Base-by-base conservation (phyloP, 805 yeast genomes). In the Yarrowia alimentaria region DNA sequence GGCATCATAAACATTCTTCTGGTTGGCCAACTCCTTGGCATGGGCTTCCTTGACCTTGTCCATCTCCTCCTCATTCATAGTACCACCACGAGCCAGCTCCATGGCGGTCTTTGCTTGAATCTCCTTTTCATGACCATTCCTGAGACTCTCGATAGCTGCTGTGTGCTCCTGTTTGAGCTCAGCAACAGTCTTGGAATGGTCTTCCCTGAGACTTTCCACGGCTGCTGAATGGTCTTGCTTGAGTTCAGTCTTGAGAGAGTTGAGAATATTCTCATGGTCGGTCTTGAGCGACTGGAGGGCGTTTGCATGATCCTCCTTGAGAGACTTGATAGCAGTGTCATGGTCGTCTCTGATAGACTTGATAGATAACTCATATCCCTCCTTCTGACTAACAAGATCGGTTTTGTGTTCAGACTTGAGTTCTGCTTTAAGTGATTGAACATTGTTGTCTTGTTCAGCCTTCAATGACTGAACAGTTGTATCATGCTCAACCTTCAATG, bases 71-170 rank as follows among this genome's bases (percentile, higher is more conserved):
- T 28, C 28, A 8, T 40, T 26, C 14, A 26, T 13, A 8, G 24
- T 21, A 18, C 33, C 47, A 26, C 33, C 32, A 40, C 33, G 33
- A 40, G 47, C 32, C 47, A 19, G 32, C 47, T 40, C 47, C 24
- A 28, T 28, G 25, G 33, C 28, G 25, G 47, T 22, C 47, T 26
- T 26, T n/a, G n/a, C n/a, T n/a, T n/a, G n/a, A n/a, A n/a, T n/a
- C n/a, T n/a, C n/a, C n/a, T n/a, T n/a, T n/a, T n/a, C n/a, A n/a
- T n/a, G n/a, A 25, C 11, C 28, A 18, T 19, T 26, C 33, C 28
- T 40, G 26, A 40, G 33, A 9, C 33, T 40, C 33, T 40, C 47
- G 7, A 40, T 28, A n/a, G n/a, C n/a, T n/a, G n/a, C n/a, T n/a
- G n/a, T 14, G 47, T 28, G 25, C 28, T 33, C 19, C 18, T 28